phyloP scores from a whole-genome alignment of 257 asterid genomes.

The Euphrasia confusa region DNA sequence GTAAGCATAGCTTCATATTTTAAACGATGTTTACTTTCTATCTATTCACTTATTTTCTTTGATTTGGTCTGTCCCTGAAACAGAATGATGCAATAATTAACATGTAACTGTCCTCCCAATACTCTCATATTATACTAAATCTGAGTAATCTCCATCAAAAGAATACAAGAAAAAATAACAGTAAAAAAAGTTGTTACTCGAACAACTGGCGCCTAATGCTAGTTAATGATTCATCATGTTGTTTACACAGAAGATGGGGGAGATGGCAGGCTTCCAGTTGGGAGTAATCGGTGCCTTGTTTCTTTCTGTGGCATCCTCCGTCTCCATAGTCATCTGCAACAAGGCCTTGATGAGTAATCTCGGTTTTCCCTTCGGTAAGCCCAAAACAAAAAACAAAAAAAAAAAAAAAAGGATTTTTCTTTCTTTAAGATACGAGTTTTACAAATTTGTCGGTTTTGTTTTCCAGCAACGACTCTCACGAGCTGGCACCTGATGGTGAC shows the following conservation, averaged over 20 bases:
- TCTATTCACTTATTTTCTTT: background rate
- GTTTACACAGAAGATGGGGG: conserved; percentile 47
- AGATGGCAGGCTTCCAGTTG: conserved; percentile 49
- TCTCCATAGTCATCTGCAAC: conserved; percentile 73
- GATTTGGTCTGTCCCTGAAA: conserved; percentile 4
- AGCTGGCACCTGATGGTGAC: conserved; percentile 90
- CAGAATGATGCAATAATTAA: background rate
- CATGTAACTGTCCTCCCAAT: background rate
- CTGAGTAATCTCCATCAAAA: background rate
- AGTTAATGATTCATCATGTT: background rate
- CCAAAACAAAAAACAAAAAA: background rate
- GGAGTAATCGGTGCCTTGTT: conserved; percentile 63
- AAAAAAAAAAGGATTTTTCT: too few relatives aligned
- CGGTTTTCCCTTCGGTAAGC: conserved; percentile 64
- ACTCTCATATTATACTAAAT: background rate
- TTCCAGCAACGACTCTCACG: conserved; percentile 71
- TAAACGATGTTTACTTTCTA: background rate
- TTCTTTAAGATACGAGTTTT: background rate
- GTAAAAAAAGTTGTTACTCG: too few relatives aligned
- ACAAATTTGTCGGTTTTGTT: background rate
- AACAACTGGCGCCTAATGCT: too few relatives aligned
- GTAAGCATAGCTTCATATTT: background rate
- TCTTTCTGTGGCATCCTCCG: conserved; percentile 74
- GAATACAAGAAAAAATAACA: too few relatives aligned
- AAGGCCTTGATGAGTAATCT: conserved; percentile 81